A percentile compares a stretch with the other conserved stretches of the same genome.
Evolutionary conservation across 2,329 filamentous ascomycete species (phyloP).

Genomic region (Nannizziopsis arthrosporioides): DNA sequence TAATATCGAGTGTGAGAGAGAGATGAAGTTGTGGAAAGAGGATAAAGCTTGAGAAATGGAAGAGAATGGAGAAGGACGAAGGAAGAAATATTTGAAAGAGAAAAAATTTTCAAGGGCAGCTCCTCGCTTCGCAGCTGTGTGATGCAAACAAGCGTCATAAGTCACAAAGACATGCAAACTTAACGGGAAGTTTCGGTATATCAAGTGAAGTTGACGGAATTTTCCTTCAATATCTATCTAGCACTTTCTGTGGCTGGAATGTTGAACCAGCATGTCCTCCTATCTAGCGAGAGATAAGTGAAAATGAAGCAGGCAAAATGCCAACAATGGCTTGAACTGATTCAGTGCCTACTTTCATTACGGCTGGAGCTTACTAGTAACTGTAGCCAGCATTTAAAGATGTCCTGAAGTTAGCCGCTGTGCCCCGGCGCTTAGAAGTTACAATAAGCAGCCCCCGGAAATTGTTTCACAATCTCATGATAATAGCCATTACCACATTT

Average conservation of each 20-base stretch:
- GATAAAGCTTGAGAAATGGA: neutral
- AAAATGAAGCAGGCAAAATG: too few species aligned
- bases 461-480: too few species aligned
- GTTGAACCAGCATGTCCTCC: too few species aligned
- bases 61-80: neutral
- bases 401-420: too few species aligned
- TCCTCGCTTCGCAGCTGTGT: neutral
- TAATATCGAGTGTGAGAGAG: neutral
- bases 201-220: conserved; percentile 1
- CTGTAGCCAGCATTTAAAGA: too few species aligned
- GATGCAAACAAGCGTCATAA: conserved; percentile 4
- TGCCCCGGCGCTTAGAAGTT: neutral
- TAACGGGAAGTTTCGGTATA: conserved; percentile 1
- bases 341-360: too few species aligned
- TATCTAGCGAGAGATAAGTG: too few species aligned
- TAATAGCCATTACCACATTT: too few species aligned
- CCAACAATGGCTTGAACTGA: too few species aligned
- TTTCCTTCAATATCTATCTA: neutral
- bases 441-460: neutral
- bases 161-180: neutral
- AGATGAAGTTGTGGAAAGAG: neutral
- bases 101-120: conserved; percentile 7
- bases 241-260: too few species aligned
- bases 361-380: too few species aligned
- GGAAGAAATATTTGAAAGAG: neutral